Base-by-base conservation (phyloP, 495 filamentous ascomycete species). In the Hypomontagnella monticulosa region DNA sequence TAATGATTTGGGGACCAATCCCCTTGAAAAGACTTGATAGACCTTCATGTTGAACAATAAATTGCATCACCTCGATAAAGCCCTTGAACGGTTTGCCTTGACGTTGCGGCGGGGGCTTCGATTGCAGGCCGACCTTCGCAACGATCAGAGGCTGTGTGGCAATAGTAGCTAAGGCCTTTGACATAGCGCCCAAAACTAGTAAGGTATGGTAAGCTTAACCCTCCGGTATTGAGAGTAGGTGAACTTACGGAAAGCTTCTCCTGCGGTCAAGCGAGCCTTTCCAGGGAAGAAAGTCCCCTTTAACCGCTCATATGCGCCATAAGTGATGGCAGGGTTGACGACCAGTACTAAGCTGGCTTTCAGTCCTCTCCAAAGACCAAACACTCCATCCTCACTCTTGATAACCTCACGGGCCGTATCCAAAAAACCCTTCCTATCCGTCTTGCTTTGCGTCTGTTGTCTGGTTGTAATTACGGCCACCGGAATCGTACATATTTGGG, bases 271-370 rank as follows among this genome's bases (percentile, higher is more conserved):
- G 57, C 83, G 93, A 36, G 79, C 80, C 79, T 90, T 93, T 11
- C 88, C 88, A 0, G 90, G 87, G 75, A 93, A 98, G 15, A 97
- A 66, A 8, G 87, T 61, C 18, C 91, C 89, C 78, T 91, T 91
- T 60, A 98, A 78, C 61, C 93, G 86, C 78, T 99, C 93, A 71
- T 99, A 99, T 56, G 93, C 93, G 30, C 95, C 95, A 68, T 99
- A 99, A 30, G 95, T 99, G 77, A 99, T 99, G 9, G 93, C 91
- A 33, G 95, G 95, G 73, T 99, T 99, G 56, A 97, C 87, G 4
- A 99, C 96, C 51, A 99, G 80, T 16, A 99, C 95, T 77, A 99
- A 84, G 75, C 93, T 97, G 34, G 96, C 95, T 80, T 97, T 98
- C 61, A 99, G 73, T 0, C 95, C 95, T 74, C 95, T 87, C 95